phyloP scores from a whole-genome alignment of 2,329 filamentous ascomycete species.

The Epichloe festucae region DNA sequence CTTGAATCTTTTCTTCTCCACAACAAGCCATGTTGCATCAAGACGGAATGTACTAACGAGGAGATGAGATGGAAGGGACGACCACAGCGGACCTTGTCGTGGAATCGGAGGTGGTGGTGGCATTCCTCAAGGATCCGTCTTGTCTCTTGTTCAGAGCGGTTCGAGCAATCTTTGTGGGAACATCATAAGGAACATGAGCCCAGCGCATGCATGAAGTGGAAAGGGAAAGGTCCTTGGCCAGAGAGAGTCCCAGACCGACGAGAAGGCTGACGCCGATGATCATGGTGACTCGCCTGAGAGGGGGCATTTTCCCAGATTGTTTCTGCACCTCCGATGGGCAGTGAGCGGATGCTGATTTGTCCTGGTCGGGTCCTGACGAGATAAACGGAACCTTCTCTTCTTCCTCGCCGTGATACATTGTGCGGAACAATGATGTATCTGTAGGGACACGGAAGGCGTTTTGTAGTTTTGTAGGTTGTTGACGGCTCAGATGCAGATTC shows the following conservation, averaged over 20 bases:
- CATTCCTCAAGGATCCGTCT: neutral
- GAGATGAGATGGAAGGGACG: neutral
- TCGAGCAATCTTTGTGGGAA: neutral
- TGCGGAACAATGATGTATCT: neutral
- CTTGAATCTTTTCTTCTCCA: neutral
- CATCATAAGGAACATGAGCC: neutral
- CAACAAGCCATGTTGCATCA: neutral
- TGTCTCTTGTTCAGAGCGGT: constrained; percentile 3
- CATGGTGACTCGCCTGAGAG: constrained; percentile 7
- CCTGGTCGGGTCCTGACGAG: constrained; percentile 1
- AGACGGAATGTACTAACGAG: neutral
- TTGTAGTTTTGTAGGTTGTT: neutral
- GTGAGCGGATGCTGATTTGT: neutral
- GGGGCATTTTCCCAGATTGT: constrained; percentile 7
- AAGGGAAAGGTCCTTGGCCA: constrained; percentile 1
- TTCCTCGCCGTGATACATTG: constrained; percentile 9
- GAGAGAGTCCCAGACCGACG: constrained; percentile 14
- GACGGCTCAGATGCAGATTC: neutral
- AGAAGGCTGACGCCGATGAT: constrained; percentile 14
- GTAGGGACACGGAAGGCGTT: neutral
- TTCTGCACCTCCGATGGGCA: neutral
- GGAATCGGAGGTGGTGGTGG: neutral
- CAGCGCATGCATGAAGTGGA: constrained; percentile 1
- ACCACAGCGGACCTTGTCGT: neutral
- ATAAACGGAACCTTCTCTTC: constrained; percentile 12